These are phyloP conservation scores for Suillus decipiens DNA, from an alignment of 768 basidiomycete species.

Conservation along the genomic window DNA sequence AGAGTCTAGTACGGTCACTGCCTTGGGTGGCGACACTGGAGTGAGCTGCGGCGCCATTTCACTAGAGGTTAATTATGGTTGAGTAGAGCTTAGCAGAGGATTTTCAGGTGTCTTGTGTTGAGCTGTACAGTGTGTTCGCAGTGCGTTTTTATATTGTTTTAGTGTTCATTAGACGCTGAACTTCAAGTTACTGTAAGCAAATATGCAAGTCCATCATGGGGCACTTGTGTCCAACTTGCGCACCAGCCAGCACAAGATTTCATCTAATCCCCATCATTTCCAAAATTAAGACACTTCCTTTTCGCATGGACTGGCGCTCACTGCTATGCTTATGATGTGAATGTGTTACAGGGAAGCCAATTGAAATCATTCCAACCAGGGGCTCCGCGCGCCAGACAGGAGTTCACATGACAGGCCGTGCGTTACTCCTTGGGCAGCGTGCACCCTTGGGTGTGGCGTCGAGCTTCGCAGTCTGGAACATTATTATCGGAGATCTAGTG, in stretches of 20 bases:
- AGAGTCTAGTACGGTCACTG: too few relatives aligned
- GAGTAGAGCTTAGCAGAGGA: not conserved
- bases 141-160: not conserved
- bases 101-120: not conserved
- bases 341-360: too few relatives aligned
- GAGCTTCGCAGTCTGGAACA: too few relatives aligned
- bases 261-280: not conserved
- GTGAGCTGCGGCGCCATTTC: not conserved
- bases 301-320: not conserved
- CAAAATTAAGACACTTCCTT: not conserved
- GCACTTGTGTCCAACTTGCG: not conserved
- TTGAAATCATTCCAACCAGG: too few relatives aligned
- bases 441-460: too few relatives aligned
- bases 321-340: not conserved
- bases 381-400: too few relatives aligned
- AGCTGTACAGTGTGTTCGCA: not conserved
- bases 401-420: too few relatives aligned
- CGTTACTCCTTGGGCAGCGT: too few relatives aligned
- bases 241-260: not conserved
- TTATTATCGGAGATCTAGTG: too few relatives aligned
- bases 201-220: not conserved
- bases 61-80: not conserved
- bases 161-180: not conserved
- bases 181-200: not conserved
- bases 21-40: not conserved